Conservation (phyloP, 164 flowering plant species). For the Umbilicus rupestris region DNA sequence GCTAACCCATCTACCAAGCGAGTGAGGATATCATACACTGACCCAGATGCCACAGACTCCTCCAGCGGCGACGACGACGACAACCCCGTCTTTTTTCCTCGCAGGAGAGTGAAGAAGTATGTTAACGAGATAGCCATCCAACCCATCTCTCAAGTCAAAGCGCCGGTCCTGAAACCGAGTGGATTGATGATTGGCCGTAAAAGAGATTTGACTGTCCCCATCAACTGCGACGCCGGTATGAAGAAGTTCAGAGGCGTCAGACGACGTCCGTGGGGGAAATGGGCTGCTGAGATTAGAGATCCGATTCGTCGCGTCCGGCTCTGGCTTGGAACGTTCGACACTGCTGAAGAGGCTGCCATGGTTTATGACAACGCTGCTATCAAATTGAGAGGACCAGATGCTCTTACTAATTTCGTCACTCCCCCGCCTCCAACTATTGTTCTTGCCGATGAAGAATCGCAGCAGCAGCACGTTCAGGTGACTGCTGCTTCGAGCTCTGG, state of each 20-base stretch:
- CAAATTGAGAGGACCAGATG: slow-evolving; percentile 70
- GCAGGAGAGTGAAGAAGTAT: slow-evolving; percentile 40
- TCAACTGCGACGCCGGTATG: background rate
- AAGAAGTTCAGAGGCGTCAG: slow-evolving; percentile 78
- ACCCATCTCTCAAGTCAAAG: background rate
- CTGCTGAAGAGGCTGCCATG: slow-evolving; percentile 87
- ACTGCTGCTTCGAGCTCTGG: slow-evolving; percentile 19
- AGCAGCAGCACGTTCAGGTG: background rate
- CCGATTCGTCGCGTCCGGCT: slow-evolving; percentile 51
- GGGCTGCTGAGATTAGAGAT: slow-evolving; percentile 97
- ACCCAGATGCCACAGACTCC: slow-evolving; percentile 83
- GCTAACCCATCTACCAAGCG: slow-evolving; percentile 8
- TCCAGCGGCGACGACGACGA: slow-evolving; percentile 58
- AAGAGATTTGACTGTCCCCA: background rate
- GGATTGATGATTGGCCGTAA: slow-evolving; percentile 10
- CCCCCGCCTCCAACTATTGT: slow-evolving; percentile 9
- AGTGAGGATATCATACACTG: slow-evolving; percentile 47
- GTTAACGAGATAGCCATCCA: slow-evolving; percentile 42
- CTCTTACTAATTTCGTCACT: slow-evolving; percentile 52
- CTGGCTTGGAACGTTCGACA: slow-evolving; percentile 83
- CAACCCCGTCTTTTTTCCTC: slow-evolving; percentile 8
- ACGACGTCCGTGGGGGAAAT: slow-evolving; percentile 89
- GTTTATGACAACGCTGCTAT: slow-evolving; percentile 86
- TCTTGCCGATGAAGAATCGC: background rate
- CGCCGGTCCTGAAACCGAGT: background rate